Base-by-base conservation (phyloP, 169 alveolate species). In the Plasmodium berghei region DNA sequence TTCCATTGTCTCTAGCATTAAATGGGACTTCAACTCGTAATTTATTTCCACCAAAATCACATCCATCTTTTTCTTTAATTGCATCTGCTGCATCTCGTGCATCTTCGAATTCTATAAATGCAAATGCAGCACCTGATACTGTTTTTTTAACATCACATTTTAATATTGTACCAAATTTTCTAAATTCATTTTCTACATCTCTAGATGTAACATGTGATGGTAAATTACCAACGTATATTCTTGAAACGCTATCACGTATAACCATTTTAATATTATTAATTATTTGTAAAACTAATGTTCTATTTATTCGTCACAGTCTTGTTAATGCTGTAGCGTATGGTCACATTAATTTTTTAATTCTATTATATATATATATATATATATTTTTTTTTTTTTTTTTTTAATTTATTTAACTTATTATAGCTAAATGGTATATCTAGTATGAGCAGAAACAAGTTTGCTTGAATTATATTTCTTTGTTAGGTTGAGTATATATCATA, bases 21-120 rank as follows among this genome's bases (percentile, higher is more conserved):
- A 94, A 91, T 9, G 97, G 97, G 16, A 94, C 74, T 87, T 95
- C 97, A 0, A 95, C 97, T 52, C 97, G 83, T 26, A 95, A 88
- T 28, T 94, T 93, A 62, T 90, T 77, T 14, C 96, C 97, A 66
- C 85, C 92, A 63, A 83, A 92, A 59, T 93, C 97, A 63, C 77
- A 71, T 1, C 97, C 97, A 87, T 95, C 96, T 66, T 89, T 75
- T 55, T 95, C 94, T 71, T 93, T 93, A 42, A 95, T 94, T 40
- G 97, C 97, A 72, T 95, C 97, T 40, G 92, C 92, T 61, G 97
- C 97, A 67, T 95, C 97, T 42, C 97, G 92, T n/a, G 95, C 87
- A 63, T 95, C 97, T 56, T 93, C 95, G 67, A 87, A 95, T 77
- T 95, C 97, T 40, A 95, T 59, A 61, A 95, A 95, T 10, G 97